A percentile compares a stretch with the other conserved stretches of the same genome.
Conservation (phyloP, 495 filamentous ascomycete genomes). For the Delitschia confertaspora region DNA sequence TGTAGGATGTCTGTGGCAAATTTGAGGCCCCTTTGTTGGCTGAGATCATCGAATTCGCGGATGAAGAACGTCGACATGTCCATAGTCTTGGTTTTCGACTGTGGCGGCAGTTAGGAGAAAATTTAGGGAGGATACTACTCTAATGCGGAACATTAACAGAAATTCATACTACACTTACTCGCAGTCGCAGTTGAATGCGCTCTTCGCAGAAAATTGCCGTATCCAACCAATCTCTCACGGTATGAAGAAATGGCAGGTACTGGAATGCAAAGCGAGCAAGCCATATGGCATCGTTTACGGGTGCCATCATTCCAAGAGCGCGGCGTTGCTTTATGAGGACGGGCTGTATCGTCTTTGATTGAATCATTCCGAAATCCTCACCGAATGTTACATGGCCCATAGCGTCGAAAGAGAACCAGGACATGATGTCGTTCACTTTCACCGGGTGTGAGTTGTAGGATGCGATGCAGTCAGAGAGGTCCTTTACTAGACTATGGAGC, state of each 20-base stretch:
- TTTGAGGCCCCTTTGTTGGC: neutral
- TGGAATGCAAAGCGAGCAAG: slow-evolving; percentile 1
- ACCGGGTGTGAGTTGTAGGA: slow-evolving; percentile 1
- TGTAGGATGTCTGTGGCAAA: too few relatives aligned
- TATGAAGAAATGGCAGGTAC: slow-evolving; percentile 2
- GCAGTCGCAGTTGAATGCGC: slow-evolving; percentile 9
- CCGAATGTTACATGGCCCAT: slow-evolving; percentile 14
- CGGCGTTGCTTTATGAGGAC: neutral
- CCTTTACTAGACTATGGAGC: neutral
- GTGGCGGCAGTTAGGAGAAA: neutral
- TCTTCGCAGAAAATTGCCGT: slow-evolving; percentile 12
- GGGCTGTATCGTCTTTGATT: neutral
- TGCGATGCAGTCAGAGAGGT: slow-evolving; percentile 1
- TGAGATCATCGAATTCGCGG: slow-evolving; percentile 7
- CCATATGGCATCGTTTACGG: slow-evolving; percentile 6
- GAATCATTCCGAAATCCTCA: slow-evolving; percentile 12
- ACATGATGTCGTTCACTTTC: slow-evolving; percentile 13
- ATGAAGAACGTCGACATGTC: slow-evolving; percentile 10
- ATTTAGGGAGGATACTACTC: neutral
- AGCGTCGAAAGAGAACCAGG: slow-evolving; percentile 14
- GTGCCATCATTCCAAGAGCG: slow-evolving; percentile 7
- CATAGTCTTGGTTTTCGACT: neutral
- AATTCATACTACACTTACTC: slow-evolving; percentile 2
- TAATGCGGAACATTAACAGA: neutral
- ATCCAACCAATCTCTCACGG: slow-evolving; percentile 6